phyloP scores from a whole-genome alignment of 306 rosid species.

The Cucurbita ficifolia region DNA sequence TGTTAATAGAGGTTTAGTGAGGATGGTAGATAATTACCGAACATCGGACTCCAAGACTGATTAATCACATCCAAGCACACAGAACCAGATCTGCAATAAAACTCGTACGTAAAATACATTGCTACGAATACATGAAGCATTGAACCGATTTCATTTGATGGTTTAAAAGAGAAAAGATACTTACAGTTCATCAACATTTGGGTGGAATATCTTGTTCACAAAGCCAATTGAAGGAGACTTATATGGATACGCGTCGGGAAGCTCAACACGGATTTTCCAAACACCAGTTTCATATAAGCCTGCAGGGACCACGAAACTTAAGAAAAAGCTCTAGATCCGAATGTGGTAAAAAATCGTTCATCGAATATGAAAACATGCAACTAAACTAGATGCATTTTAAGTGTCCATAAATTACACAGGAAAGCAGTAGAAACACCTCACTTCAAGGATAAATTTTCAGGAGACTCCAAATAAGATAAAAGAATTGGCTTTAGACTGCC shows the following conservation, averaged over 20 bases:
- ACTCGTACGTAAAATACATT: not conserved
- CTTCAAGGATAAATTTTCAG: constrained; percentile 3
- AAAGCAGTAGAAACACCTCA: constrained; percentile 1
- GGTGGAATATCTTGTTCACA: constrained; percentile 94
- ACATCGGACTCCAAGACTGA: constrained; percentile 99
- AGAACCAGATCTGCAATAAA: constrained; percentile 80
- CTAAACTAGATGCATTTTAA: not conserved
- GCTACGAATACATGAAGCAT: not conserved
- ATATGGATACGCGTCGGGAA: constrained; percentile 98
- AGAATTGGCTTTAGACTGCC: constrained; percentile 1
- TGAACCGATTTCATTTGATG: not conserved
- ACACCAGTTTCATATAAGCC: constrained; percentile 95
- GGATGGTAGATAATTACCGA: constrained; percentile 33
- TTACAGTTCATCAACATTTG: constrained; percentile 95
- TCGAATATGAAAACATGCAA: not conserved
- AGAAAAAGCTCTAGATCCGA: not conserved
- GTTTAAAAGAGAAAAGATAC: not conserved
- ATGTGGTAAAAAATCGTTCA: not conserved
- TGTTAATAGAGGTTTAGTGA: not conserved
- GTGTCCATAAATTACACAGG: constrained; percentile 7
- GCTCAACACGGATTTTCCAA: constrained; percentile 95
- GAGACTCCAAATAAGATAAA: constrained; percentile 1
- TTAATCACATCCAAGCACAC: constrained; percentile 98
- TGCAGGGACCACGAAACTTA: constrained; percentile 14
- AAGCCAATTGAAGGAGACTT: constrained; percentile 94